A percentile compares a stretch with the other conserved stretches of the same genome.
phyloP scores from a whole-genome alignment of 192 early-diverging fungal species.

The Cetraspora pellucida region DNA sequence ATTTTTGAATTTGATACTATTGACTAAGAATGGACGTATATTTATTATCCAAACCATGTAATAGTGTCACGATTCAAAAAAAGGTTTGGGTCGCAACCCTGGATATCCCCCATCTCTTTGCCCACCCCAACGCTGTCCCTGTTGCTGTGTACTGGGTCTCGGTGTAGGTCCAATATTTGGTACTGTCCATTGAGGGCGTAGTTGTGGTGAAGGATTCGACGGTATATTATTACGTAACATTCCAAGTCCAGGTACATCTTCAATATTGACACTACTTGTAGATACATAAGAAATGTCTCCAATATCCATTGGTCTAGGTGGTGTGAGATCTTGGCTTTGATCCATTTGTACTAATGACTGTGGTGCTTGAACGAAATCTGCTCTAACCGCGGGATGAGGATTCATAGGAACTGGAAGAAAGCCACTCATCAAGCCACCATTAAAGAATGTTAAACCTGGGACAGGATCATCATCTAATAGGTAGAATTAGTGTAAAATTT shows the following conservation, averaged over 20 bases:
- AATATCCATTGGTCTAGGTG: not conserved
- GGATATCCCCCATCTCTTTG: no score
- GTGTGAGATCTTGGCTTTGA: not conserved
- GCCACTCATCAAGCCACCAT: not conserved
- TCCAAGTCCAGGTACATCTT: conserved; percentile 18
- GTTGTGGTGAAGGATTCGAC: not conserved
- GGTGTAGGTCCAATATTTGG: no score
- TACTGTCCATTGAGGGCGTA: no score
- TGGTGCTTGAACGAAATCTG: not conserved
- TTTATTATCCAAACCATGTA: no score
- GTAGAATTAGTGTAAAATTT: not conserved
- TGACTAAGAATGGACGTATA: no score
- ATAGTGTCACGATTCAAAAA: no score
- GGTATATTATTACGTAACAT: not conserved
- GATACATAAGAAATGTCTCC: not conserved
- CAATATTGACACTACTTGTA: not conserved
- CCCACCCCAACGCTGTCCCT: no score
- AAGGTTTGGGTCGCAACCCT: no score
- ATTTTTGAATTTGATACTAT: no score
- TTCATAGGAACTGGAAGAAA: not conserved
- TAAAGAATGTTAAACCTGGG: conserved; percentile 11
- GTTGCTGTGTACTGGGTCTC: no score
- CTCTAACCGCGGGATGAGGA: not conserved
- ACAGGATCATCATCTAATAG: not conserved
- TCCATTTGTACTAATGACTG: not conserved